Base-by-base conservation (phyloP, 768 basidiomycete genomes). In the Cantharellus cinnabarinus region DNA sequence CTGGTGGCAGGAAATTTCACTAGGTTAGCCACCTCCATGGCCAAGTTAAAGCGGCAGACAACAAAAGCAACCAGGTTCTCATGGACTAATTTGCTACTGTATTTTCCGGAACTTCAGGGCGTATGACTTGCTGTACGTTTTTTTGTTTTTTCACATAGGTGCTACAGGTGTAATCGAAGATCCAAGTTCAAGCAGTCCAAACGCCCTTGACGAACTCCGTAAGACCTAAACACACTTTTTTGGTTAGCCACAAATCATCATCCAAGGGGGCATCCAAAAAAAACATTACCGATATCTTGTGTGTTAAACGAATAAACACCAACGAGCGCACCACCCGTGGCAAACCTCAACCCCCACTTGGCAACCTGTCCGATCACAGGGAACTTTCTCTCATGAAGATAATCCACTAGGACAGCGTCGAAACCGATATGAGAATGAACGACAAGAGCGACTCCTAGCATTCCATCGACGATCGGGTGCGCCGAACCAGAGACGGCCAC, bases 281-380 rank as follows among this genome's bases (percentile, higher is more conserved):
- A 50, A 0, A 4, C 10, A 50, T 64, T 65, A 95, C 95, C 93
- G 63, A 99, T 82, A 68, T 98, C 94, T 68, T 94, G 90, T 50
- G 95, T 97, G 74, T 98, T 97, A 76, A 98, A 97, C 70, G 95
- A 85, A 73, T 95, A 99, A 3, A 97, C 78, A 14, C 95, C 94
- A 51, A 89, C 80, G 57, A 91, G 76, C 3, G 85, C 80, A 29
- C 81, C 89, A 42, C 82, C 79, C 38, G 95, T 97, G 3, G 81
- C 73, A 3, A 78, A 70, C 53, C 90, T 77, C 59, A 97, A 74
- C 4, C 74, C 69, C 94, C 94, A 98, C n/a, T 74, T 79, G 7
- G 70, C 65, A 52, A 82, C 58, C 0, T 74, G 79, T 5, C 88
- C 91, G 60, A 90, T 57, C 50, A 81, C 63, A n/a, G 90, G 89